Evolutionary conservation across 78 protist genomes (phyloP).

Genomic region (Andalucia godoyi): DNA sequence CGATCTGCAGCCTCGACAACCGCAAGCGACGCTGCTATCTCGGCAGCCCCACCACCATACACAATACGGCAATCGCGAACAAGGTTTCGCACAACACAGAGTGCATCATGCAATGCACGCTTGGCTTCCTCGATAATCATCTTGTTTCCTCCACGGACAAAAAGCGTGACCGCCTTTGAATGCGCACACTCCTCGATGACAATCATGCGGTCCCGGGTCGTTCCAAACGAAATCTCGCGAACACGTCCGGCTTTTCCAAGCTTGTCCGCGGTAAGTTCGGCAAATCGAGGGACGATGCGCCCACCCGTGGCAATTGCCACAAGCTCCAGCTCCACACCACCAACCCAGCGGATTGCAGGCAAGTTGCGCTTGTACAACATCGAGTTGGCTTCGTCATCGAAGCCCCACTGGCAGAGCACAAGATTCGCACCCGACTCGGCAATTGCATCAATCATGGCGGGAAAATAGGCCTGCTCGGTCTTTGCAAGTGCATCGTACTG

Average conservation of each 20-base stretch:
- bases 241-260: constrained; percentile 89
- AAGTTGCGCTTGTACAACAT: constrained; percentile 85
- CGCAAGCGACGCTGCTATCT: constrained; percentile 82
- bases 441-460: constrained; percentile 39
- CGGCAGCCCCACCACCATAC: constrained; percentile 97
- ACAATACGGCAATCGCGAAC: constrained; percentile 88
- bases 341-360: constrained; percentile 99
- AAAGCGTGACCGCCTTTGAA: constrained; percentile 94
- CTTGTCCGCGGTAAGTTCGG: constrained; percentile 90
- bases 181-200: constrained; percentile 94
- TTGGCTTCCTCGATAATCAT: constrained; percentile 98
- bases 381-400: constrained; percentile 99
- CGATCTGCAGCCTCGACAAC: constrained; percentile 72
- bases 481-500: constrained; percentile 68
- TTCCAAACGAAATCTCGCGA: constrained; percentile 91
- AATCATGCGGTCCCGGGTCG: constrained; percentile 88
- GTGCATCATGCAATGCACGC: constrained; percentile 97
- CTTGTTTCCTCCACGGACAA: constrained; percentile 96
- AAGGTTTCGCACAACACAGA: constrained; percentile 97
- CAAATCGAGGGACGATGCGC: constrained; percentile 98
- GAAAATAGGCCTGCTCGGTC: constrained; percentile 59
- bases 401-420: constrained; percentile 99
- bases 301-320: constrained; percentile 99
- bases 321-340: constrained; percentile 97
- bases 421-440: constrained; percentile 92